These are phyloP conservation scores for Dothideomycetidae sp. DNA, from an alignment of 2,329 filamentous ascomycete species.

Conservation along the genomic window DNA sequence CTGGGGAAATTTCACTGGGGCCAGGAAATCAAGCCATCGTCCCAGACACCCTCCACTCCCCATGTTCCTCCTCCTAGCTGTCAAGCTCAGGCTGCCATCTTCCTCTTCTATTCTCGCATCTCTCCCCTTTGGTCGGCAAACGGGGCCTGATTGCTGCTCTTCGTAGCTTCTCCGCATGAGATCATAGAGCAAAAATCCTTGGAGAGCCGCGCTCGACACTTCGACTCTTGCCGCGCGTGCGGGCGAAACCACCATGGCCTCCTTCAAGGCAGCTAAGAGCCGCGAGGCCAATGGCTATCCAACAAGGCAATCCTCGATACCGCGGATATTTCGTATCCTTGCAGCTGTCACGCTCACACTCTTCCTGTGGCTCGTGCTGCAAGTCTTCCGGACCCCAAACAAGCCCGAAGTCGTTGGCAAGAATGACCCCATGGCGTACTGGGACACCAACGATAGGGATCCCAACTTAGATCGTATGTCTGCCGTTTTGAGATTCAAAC, in stretches of 20 bases:
- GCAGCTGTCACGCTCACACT: constrained; percentile 56
- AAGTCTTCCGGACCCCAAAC: constrained; percentile 48
- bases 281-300: too few relatives aligned
- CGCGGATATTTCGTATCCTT: constrained; percentile 69
- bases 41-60: too few relatives aligned
- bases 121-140: too few relatives aligned
- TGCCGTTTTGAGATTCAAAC: constrained; percentile 11
- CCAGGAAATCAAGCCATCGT: too few relatives aligned
- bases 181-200: not conserved
- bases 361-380: constrained; percentile 66
- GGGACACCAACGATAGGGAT: constrained; percentile 55
- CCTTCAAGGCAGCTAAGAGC: not conserved
- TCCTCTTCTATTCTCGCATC: not conserved
- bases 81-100: not conserved
- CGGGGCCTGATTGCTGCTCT: not conserved
- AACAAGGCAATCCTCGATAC: constrained; percentile 44
- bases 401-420: constrained; percentile 26
- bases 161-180: not conserved
- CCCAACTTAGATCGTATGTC: constrained; percentile 73
- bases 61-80: too few relatives aligned
- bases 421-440: not conserved
- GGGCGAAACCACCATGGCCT: not conserved
- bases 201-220: constrained; percentile 1
- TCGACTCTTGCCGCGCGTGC: not conserved
- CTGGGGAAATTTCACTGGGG: not conserved